Percentiles rank a stretch among this genome's conserved stretches.
Conservation (phyloP, 116 monocot genomes). For the Posidonia oceanica region DNA sequence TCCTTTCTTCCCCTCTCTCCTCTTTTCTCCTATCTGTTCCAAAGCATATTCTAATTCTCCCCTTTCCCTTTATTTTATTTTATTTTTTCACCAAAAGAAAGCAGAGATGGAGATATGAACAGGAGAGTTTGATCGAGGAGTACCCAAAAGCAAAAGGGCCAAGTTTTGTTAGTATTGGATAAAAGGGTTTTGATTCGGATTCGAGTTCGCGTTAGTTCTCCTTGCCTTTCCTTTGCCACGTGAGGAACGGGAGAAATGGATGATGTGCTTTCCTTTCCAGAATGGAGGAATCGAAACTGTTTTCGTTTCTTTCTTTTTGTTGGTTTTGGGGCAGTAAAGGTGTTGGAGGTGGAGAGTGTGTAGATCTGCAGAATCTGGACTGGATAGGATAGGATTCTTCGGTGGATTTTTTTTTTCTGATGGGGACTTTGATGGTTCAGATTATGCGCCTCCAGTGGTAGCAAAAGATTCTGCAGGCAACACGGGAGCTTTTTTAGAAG, state of each 20-base stretch:
- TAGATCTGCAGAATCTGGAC: neutral
- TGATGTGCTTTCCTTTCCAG: no score
- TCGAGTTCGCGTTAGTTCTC: neutral
- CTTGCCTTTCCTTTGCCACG: neutral
- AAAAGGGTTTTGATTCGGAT: neutral
- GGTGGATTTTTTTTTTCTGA: no score
- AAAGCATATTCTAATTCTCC: slow-evolving; percentile 9
- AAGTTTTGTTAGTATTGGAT: neutral
- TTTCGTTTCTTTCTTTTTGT: no score
- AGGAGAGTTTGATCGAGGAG: neutral
- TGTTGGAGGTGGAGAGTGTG: neutral
- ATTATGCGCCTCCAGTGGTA: no score
- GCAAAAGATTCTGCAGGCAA: no score
- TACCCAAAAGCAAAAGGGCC: slow-evolving; percentile 2
- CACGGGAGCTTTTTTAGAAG: no score
- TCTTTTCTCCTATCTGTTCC: neutral
- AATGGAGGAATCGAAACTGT: no score
- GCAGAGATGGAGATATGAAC: neutral
- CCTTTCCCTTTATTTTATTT: neutral
- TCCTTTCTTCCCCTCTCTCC: neutral
- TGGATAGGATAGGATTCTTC: neutral
- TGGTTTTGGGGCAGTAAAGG: no score
- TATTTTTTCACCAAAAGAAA: neutral
- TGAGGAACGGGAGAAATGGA: neutral
- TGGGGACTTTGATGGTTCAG: no score